Percentiles rank a stretch among this genome's conserved stretches.
Evolutionary conservation across 495 filamentous ascomycete species (phyloP).

Genomic region (Hypoxylon fragiforme): DNA sequence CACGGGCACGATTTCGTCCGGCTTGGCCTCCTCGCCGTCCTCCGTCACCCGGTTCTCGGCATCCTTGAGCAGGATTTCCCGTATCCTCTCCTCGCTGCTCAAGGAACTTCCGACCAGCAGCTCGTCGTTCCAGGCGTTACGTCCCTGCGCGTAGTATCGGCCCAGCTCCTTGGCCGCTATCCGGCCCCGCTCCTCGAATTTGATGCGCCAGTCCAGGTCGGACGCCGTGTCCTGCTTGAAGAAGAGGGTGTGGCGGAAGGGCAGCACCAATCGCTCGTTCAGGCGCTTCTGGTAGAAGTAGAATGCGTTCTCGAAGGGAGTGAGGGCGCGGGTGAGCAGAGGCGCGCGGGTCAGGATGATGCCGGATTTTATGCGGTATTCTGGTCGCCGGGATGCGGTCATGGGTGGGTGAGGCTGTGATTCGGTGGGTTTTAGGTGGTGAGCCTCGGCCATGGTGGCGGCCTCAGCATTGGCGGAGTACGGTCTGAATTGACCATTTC

Average conservation of each 20-base stretch:
- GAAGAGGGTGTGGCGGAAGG: conserved; percentile 92
- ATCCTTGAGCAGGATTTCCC: conserved; percentile 68
- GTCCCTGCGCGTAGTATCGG: conserved; percentile 78
- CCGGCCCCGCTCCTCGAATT: conserved; percentile 68
- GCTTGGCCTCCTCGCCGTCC: conserved; percentile 62
- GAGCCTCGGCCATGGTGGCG: conserved; percentile 25
- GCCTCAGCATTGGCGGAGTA: conserved; percentile 35
- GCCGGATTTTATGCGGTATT: conserved; percentile 73
- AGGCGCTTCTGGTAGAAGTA: conserved; percentile 96
- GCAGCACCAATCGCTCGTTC: conserved; percentile 87
- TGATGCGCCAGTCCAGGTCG: conserved; percentile 89
- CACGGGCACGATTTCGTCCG: conserved; percentile 65
- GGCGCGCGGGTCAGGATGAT: conserved; percentile 89
- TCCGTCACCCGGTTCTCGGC: conserved; percentile 69
- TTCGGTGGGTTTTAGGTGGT: conserved; percentile 34
- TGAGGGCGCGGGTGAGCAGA: conserved; percentile 78
- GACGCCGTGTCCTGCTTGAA: conserved; percentile 87
- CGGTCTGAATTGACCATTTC: conserved; percentile 28
- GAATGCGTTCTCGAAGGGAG: conserved; percentile 86
- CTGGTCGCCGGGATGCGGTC: conserved; percentile 24
- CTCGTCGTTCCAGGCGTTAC: conserved; percentile 88
- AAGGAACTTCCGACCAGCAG: conserved; percentile 70
- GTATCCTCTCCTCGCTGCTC: conserved; percentile 57
- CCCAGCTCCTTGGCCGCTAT: conserved; percentile 83
- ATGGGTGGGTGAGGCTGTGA: conserved; percentile 33